Conservation (phyloP, 2,329 filamentous ascomycete species). For the Fusarium napiforme region DNA sequence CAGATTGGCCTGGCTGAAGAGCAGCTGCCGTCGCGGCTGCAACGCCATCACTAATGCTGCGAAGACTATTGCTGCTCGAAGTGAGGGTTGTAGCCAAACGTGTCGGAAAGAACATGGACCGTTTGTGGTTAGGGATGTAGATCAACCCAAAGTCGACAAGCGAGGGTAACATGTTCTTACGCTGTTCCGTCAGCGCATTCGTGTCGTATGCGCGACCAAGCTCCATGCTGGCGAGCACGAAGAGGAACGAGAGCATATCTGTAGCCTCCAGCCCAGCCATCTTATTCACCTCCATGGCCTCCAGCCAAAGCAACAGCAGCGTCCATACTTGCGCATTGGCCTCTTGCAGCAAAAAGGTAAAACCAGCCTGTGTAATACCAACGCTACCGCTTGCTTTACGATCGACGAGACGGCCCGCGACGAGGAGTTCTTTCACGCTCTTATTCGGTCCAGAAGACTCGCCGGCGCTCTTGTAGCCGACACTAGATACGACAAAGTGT, state of each 20-base stretch:
- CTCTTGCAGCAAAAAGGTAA: conserved; percentile 93
- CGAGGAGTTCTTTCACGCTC: conserved; percentile 85
- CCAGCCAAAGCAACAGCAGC: conserved; percentile 90
- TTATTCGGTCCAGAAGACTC: conserved; percentile 69
- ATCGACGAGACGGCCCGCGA: conserved; percentile 84
- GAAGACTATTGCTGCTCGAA: conserved; percentile 76
- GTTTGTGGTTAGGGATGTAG: conserved; percentile 71
- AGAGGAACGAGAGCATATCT: conserved; percentile 95
- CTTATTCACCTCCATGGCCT: conserved; percentile 73
- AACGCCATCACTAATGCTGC: conserved; percentile 75
- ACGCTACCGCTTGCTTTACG: conserved; percentile 70
- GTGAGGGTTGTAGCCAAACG: conserved; percentile 94
- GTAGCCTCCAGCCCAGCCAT: conserved; percentile 82
- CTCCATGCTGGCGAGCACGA: conserved; percentile 92
- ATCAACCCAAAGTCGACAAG: conserved; percentile 94
- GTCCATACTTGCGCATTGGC: conserved; percentile 98
- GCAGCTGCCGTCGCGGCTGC: conserved; percentile 69
- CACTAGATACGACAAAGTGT: conserved; percentile 90
- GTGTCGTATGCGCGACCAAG: conserved; percentile 93
- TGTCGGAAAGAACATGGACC: conserved; percentile 83
- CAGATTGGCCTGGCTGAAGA: conserved; percentile 51
- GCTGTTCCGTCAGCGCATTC: conserved; percentile 80
- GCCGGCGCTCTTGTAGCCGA: conserved; percentile 63
- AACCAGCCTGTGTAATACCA: conserved; percentile 90
- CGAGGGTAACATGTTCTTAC: conserved; percentile 88